Evolutionary conservation across 2,329 filamentous ascomycete species (phyloP), one percentile per base, ranked within the genome.

Genomic region (Plenodomus lindquistii): DNA sequence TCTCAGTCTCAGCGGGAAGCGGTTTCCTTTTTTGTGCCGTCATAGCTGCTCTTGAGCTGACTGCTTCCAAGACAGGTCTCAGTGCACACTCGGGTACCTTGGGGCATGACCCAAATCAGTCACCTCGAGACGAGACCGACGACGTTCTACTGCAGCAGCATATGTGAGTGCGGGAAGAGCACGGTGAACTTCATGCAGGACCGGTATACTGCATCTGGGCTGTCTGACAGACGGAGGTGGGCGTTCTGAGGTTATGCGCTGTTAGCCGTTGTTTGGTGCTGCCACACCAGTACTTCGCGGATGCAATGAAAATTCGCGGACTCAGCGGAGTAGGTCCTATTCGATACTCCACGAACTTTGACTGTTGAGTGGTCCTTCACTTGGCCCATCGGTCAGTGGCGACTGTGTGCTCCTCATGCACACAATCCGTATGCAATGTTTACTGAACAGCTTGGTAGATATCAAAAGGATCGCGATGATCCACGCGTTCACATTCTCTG

Each of bases 1-100:
- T 36, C 46, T 24, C n/a, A 39, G 46, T 53, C 27, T 53, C 40
- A 48, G 39, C 21, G 42, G 46, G 50, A 53, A 34, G 15, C 34
- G 16, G 29, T 46, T 52, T 40, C 50, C 45, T 46, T 4, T 13
- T 45, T 52, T 17, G 19, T 39, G 15, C 22, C 15, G 11, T 20
- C n/a, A 13, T 52, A 47, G 45, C 42, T 42, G 44, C 44, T 48
- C 29, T 38, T 20, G 36, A 34, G 42, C 41, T 45, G 44, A 47
- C 22, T 35, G 29, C 18, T 22, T 42, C 8, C 45, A 39, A 39
- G 42, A 48, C 50, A 49, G 40, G 45, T 46, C 31, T 49, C 42
- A 46, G 46, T 17, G 34, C 27, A 31, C 27, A 31, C 27, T 31
- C 27, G 15, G 27, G 27, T 31, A 31, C 27, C 3, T 31, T 31